Percentiles rank a stretch among this genome's conserved stretches.
phyloP scores from a whole-genome alignment of 345 rosid species.

The Mallotus nudiflorus region DNA sequence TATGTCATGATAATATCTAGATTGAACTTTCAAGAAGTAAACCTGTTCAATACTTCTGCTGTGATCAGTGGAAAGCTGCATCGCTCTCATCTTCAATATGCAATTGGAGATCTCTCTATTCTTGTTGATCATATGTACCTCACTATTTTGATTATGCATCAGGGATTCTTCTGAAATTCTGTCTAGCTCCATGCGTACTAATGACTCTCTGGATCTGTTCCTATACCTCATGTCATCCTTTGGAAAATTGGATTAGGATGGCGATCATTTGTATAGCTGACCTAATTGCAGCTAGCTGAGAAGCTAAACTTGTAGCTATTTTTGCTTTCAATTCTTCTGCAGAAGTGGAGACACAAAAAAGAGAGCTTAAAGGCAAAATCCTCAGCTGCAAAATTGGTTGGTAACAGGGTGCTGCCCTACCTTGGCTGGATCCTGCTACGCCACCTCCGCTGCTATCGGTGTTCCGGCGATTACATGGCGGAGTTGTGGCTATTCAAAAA shows the following conservation, averaged over 20 bases:
- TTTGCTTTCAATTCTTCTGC: no score
- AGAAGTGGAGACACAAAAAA: no score
- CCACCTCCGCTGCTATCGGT: constrained; percentile 57
- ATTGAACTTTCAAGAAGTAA: constrained; percentile 25
- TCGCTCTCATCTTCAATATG: constrained; percentile 88
- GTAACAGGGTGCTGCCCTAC: no score
- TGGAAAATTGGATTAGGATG: constrained; percentile 54
- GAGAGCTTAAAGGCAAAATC: no score
- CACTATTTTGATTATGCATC: constrained; percentile 70
- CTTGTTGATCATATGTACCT: constrained; percentile 69
- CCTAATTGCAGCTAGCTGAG: no score
- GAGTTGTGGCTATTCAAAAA: constrained; percentile 89
- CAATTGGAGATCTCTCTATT: constrained; percentile 80
- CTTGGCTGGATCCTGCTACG: constrained; percentile 45
- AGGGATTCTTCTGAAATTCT: constrained; percentile 98
- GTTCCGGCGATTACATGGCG: constrained; percentile 94
- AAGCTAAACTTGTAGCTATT: no score
- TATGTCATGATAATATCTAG: constrained; percentile 5
- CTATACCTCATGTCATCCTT: constrained; percentile 69
- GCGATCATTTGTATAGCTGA: no score
- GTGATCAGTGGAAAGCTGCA: constrained; percentile 92
- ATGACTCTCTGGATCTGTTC: constrained; percentile 79
- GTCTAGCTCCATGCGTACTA: constrained; percentile 91
- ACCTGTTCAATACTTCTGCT: constrained; percentile 89
- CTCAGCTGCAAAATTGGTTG: no score